Conservation (phyloP, 2,329 filamentous ascomycete species). For the Pseudogymnoascus sp. region DNA sequence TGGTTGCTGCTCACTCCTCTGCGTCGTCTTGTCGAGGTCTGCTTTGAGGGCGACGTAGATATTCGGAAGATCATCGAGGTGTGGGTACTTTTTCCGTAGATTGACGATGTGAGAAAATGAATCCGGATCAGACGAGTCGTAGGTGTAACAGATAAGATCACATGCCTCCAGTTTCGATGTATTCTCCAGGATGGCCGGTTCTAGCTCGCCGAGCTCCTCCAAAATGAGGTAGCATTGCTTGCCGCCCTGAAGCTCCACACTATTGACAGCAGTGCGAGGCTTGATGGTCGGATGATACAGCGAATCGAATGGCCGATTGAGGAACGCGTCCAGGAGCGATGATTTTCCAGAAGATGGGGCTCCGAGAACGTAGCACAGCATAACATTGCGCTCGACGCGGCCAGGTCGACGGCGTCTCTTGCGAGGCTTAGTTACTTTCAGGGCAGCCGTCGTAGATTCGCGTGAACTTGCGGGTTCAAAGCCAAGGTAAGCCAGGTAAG, state of each 20-base stretch:
- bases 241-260: slow-evolving; percentile 87
- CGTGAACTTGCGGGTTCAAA: slow-evolving; percentile 77
- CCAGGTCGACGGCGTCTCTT: slow-evolving; percentile 76
- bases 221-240: slow-evolving; percentile 96
- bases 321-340: slow-evolving; percentile 79
- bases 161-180: slow-evolving; percentile 82
- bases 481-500: slow-evolving; percentile 91
- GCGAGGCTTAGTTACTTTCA: slow-evolving; percentile 87
- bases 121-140: slow-evolving; percentile 94
- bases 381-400: slow-evolving; percentile 86
- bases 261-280: slow-evolving; percentile 87
- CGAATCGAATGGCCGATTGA: slow-evolving; percentile 75
- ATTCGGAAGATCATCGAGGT: slow-evolving; percentile 80
- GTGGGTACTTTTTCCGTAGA: slow-evolving; percentile 67
- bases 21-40: slow-evolving; percentile 93
- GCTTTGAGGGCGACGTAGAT: slow-evolving; percentile 93
- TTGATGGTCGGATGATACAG: slow-evolving; percentile 93
- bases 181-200: slow-evolving; percentile 90
- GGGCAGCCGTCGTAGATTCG: slow-evolving; percentile 68
- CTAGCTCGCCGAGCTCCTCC: slow-evolving; percentile 90
- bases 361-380: slow-evolving; percentile 86
- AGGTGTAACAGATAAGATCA: slow-evolving; percentile 89
- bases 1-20: slow-evolving; percentile 81
- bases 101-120: slow-evolving; percentile 88
- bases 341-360: slow-evolving; percentile 84